Conservation (phyloP, 1,139 yeast species). For the Pneumocystis wakefieldiae region DNA sequence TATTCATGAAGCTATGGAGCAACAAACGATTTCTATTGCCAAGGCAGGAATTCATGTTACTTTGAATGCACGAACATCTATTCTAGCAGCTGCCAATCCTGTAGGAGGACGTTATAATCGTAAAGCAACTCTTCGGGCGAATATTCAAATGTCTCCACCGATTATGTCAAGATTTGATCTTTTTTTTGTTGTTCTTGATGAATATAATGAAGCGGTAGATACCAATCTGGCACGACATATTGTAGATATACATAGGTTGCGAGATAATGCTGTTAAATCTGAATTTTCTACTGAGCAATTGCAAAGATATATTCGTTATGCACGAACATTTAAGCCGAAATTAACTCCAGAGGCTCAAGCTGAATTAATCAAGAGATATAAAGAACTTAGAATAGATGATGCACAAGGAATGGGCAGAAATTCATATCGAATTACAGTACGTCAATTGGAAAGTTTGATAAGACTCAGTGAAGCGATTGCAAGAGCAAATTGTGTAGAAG, state of each 20-base stretch:
- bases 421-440: slow-evolving; percentile 86
- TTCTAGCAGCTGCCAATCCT: slow-evolving; percentile 95
- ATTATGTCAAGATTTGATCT: slow-evolving; percentile 96
- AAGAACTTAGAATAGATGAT: slow-evolving; percentile 78
- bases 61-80: slow-evolving; percentile 86
- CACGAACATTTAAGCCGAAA: slow-evolving; percentile 80
- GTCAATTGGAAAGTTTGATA: slow-evolving; percentile 87
- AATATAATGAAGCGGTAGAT: slow-evolving; percentile 82
- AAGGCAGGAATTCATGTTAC: slow-evolving; percentile 98
- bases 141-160: slow-evolving; percentile 96
- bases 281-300: slow-evolving; percentile 84
- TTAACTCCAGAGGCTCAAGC: slow-evolving; percentile 73
- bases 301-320: slow-evolving; percentile 77
- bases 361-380: slow-evolving; percentile 62
- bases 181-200: slow-evolving; percentile 88
- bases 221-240: slow-evolving; percentile 83
- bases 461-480: slow-evolving; percentile 94
- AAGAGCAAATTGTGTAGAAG: slow-evolving; percentile 87
- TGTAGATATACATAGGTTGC: slow-evolving; percentile 79
- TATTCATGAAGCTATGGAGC: slow-evolving; percentile 99
- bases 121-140: slow-evolving; percentile 67
- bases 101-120: slow-evolving; percentile 90
- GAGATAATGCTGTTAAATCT: slow-evolving; percentile 81
- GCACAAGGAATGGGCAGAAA: slow-evolving; percentile 77
- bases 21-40: slow-evolving; percentile 93